phyloP scores from a whole-genome alignment of 2,329 filamentous ascomycete genomes.

The Fusarium clavum region DNA sequence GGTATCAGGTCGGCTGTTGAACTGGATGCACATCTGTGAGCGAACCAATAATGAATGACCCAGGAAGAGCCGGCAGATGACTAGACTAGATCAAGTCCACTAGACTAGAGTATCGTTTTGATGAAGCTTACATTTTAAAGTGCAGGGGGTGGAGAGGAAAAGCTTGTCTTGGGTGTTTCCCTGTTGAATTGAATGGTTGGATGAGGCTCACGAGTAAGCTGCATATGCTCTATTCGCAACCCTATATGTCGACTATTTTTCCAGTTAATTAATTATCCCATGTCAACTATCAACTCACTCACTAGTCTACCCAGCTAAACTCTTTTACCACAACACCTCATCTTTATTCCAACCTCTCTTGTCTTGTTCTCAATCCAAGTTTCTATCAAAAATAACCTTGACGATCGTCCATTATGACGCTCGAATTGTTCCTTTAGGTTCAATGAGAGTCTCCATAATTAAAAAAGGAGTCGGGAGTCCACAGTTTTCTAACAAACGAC shows the following conservation, averaged over 20 bases:
- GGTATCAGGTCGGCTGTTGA: not conserved
- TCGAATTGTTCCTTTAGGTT: not conserved
- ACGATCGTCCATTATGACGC: conserved; percentile 3
- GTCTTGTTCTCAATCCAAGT: not conserved
- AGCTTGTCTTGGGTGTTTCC: conserved; percentile 33
- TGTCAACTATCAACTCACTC: not conserved
- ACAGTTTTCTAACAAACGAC: conserved; percentile 25
- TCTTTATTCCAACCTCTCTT: not conserved
- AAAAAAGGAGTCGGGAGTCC: not conserved
- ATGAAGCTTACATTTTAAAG: conserved; percentile 9
- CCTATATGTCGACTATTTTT: not conserved
- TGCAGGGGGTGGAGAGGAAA: conserved; percentile 8
- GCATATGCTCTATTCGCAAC: not conserved
- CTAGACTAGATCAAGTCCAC: not conserved
- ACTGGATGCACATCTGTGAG: not conserved
- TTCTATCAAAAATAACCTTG: not conserved
- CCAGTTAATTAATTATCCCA: conserved; percentile 2
- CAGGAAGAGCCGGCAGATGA: conserved; percentile 6
- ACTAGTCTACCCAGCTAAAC: not conserved
- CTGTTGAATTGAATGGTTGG: conserved; percentile 12
- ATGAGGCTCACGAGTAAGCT: not conserved
- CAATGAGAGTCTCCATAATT: conserved; percentile 11
- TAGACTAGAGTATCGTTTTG: conserved; percentile 26
- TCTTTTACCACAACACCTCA: not conserved
- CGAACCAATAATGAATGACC: not conserved